Evolutionary conservation across 225 moss, liverwort and hornwort species (phyloP).

Genomic region (Asterella californica): DNA sequence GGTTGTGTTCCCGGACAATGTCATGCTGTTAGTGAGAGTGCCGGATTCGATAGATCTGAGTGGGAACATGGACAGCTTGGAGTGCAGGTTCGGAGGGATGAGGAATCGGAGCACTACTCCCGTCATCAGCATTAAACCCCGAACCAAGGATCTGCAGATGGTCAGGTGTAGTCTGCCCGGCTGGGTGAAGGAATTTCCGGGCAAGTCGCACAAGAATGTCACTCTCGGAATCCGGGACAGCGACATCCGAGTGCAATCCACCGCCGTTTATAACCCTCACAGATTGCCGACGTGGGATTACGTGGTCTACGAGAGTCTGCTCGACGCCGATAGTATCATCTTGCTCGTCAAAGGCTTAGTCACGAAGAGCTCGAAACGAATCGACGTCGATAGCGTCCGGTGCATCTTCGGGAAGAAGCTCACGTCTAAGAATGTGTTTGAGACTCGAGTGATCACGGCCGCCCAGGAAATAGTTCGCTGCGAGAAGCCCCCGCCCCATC

Average conservation of each 20-base stretch:
- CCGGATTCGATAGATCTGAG: constrained; percentile 26
- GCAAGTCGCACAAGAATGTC: constrained; percentile 25
- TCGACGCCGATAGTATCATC: constrained; percentile 30
- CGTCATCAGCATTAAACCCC: constrained; percentile 33
- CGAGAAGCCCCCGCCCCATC: constrained; percentile 27
- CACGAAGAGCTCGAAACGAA: constrained; percentile 24
- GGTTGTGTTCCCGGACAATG: constrained; percentile 38
- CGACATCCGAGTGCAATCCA: constrained; percentile 30
- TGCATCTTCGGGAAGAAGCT: constrained; percentile 37
- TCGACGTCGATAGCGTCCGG: constrained; percentile 16
- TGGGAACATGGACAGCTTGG: constrained; percentile 30
- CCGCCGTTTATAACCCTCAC: constrained; percentile 29
- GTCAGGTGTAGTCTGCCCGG: constrained; percentile 33
- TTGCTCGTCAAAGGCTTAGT: constrained; percentile 43
- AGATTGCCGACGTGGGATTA: constrained; percentile 33
- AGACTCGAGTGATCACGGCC: constrained; percentile 32
- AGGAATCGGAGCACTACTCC: constrained; percentile 23
- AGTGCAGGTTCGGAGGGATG: constrained; percentile 35
- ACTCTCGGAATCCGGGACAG: constrained; percentile 36
- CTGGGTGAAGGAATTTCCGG: constrained; percentile 24
- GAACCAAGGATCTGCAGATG: constrained; percentile 34
- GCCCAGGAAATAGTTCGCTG: constrained; percentile 46
- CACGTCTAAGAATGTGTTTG: constrained; percentile 15
- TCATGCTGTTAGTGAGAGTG: constrained; percentile 41
- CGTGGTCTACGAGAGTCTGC: constrained; percentile 36